Base-by-base conservation (phyloP, 192 early-diverging fungal genomes). In the Phycomyces nitens region DNA sequence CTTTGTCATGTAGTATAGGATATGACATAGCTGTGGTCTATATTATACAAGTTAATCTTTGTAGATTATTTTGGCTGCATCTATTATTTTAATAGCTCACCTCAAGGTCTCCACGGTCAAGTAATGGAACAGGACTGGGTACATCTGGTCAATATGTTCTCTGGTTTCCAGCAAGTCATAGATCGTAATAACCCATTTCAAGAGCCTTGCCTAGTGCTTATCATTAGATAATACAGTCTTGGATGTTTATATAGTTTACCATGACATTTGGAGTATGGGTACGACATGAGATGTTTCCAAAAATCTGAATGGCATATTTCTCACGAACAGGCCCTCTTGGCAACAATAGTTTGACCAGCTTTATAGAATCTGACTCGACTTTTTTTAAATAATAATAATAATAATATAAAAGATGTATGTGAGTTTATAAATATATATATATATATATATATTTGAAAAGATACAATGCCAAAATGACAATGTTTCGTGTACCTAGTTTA, bases 71-170 rank as follows among this genome's bases (percentile, higher is more conserved):
- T n/a, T n/a, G n/a, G n/a, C n/a, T n/a, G n/a, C n/a, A 18, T 21
- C 47, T 47, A 29, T 26, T 14, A 27, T 8, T 20, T 47, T 7
- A 34, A 14, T 23, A 16, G 41, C 47, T 20, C 66, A 82, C 79
- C 82, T 68, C 20, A 77, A 53, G 0, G 64, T 83, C 14, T 75
- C 76, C 54, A 69, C 74, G 7, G 61, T 49, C 1, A 83, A 56
- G 57, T 80, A 83, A 58, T 83, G 79, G 49, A 86, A 82, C 1
- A 75, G 59, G 20, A 83, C 80, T 21, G 75, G 75, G 54, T 86
- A 86, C 9, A 81, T 61, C 11, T 69, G 70, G 2, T 62, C 55
- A 2, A 83, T 54, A 65, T 74, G 64, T 23, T 71, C 66, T 42
- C 64, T 71, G 54, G 72, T 69, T 11, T 80, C 79, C 41, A 86